phyloP scores from a whole-genome alignment of 2,329 filamentous ascomycete genomes.

The Claviceps sp. region DNA sequence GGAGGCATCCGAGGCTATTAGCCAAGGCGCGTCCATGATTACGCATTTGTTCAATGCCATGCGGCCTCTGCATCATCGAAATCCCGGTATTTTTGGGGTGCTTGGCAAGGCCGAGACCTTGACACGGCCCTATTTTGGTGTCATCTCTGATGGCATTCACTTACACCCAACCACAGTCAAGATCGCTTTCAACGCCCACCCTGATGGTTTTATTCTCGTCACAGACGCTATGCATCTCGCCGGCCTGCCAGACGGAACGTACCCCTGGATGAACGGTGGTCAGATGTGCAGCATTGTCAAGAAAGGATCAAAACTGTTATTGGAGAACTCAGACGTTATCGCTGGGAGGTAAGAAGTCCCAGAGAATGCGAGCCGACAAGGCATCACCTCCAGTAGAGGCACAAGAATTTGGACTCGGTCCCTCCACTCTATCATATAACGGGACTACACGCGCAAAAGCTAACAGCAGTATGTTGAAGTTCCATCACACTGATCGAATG shows the following conservation, averaged over 20 bases:
- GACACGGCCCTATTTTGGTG: conserved; percentile 64
- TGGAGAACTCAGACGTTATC: conserved; percentile 68
- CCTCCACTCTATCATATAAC: too few species aligned
- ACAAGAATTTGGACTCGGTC: background rate
- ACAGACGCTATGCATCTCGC: conserved; percentile 87
- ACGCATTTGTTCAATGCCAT: conserved; percentile 93
- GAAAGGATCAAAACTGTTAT: conserved; percentile 55
- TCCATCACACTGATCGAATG: conserved; percentile 68
- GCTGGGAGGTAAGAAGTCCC: conserved; percentile 49
- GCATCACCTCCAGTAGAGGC: background rate
- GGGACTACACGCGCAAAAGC: background rate
- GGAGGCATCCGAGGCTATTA: conserved; percentile 57
- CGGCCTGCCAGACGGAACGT: conserved; percentile 70
- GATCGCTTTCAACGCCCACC: conserved; percentile 78
- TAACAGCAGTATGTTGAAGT: conserved; percentile 21
- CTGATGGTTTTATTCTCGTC: conserved; percentile 72
- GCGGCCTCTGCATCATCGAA: conserved; percentile 78
- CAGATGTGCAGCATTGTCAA: conserved; percentile 49
- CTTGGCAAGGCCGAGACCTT: conserved; percentile 51
- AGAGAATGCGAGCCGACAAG: background rate
- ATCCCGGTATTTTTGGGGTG: conserved; percentile 81
- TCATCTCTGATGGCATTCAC: conserved; percentile 86
- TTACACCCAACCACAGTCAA: conserved; percentile 79
- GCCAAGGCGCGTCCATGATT: conserved; percentile 73
- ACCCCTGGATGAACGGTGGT: conserved; percentile 71